phyloP scores from a whole-genome alignment of 768 basidiomycete species.

The Amanita rimosa region DNA sequence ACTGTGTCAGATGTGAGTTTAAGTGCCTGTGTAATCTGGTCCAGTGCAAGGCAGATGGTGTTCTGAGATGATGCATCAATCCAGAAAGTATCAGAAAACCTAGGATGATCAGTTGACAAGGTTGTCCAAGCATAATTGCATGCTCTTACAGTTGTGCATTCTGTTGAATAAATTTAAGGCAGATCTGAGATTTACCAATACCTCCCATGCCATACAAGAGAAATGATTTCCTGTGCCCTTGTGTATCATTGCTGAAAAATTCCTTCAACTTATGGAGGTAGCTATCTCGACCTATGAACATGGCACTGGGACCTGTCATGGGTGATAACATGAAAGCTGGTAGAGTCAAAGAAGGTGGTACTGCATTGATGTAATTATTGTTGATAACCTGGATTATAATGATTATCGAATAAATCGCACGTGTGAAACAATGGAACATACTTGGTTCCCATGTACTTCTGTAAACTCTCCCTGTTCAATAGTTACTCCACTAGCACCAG shows the following conservation, averaged over 20 bases:
- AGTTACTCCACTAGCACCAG: too few relatives aligned
- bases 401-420: too few relatives aligned
- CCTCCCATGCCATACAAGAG: constrained; percentile 14
- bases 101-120: neutral
- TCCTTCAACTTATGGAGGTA: constrained; percentile 7
- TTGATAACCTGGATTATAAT: too few relatives aligned
- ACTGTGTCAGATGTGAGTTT: neutral
- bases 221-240: constrained; percentile 4
- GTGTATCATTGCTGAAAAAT: constrained; percentile 3
- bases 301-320: too few relatives aligned
- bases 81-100: constrained; percentile 13
- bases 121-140: neutral
- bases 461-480: too few relatives aligned
- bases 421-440: too few relatives aligned
- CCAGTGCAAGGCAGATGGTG: constrained; percentile 4
- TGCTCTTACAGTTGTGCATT: too few relatives aligned
- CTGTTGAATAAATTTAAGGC: neutral
- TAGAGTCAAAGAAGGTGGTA: too few relatives aligned
- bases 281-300: neutral
- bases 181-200: constrained; percentile 7
- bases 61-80: constrained; percentile 12
- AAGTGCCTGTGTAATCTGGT: constrained; percentile 6
- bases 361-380: too few relatives aligned
- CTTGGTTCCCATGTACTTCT: too few relatives aligned
- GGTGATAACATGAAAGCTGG: too few relatives aligned